Conservation (phyloP, 805 yeast species). For the Zygosaccharomyces pseudorouxii region DNA sequence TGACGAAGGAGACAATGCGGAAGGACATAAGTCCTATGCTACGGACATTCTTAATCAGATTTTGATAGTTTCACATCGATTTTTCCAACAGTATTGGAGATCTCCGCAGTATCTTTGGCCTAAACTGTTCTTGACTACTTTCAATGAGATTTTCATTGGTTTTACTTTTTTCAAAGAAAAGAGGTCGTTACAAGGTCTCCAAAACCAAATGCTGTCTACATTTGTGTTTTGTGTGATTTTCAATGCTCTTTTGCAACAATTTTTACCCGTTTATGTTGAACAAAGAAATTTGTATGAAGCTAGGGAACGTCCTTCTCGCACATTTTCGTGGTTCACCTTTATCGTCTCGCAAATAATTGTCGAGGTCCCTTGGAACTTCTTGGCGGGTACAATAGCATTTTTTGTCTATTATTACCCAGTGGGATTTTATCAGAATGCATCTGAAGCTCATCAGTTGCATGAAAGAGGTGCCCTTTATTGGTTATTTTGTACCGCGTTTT, state of each 20-base stretch:
- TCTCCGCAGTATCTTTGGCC: constrained; percentile 59
- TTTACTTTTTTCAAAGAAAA: constrained; percentile 69
- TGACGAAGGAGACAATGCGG: constrained; percentile 31
- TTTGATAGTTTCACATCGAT: constrained; percentile 46
- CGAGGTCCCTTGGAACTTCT: constrained; percentile 61
- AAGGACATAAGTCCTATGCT: constrained; percentile 40
- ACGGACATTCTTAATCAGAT: constrained; percentile 41
- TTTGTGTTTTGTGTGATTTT: constrained; percentile 62
- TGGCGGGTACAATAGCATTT: constrained; percentile 57
- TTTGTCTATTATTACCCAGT: constrained; percentile 70
- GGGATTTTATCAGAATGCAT: constrained; percentile 61
- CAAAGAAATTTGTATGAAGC: constrained; percentile 68
- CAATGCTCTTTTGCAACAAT: constrained; percentile 56
- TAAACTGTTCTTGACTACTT: constrained; percentile 49
- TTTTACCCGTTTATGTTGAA: constrained; percentile 54
- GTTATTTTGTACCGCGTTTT: constrained; percentile 44
- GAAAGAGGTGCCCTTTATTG: constrained; percentile 56
- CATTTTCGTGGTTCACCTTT: constrained; percentile 63
- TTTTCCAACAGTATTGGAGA: constrained; percentile 64
- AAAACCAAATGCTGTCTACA: constrained; percentile 74
- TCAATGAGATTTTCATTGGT: constrained; percentile 61
- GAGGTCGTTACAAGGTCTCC: constrained; percentile 62
- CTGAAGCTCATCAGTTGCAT: constrained; percentile 42
- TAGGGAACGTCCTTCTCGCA: constrained; percentile 68
- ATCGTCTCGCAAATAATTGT: constrained; percentile 56